These are phyloP conservation scores for Fusarium clavum DNA, from an alignment of 2,329 filamentous ascomycete species.

Conservation along the genomic window DNA sequence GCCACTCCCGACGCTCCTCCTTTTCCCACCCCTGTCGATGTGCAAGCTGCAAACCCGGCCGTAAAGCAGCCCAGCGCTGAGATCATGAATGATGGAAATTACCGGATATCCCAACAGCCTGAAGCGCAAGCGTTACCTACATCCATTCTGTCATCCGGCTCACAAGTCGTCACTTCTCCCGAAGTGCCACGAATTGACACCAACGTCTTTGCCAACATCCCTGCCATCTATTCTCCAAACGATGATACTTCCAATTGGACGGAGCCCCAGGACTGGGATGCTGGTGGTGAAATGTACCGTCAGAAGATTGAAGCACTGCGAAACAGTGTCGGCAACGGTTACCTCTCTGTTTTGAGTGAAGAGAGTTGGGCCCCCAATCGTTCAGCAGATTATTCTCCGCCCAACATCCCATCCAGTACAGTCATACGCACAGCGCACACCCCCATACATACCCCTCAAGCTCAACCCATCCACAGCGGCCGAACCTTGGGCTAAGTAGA, in stretches of 20 bases:
- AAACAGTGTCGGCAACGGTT: slow-evolving; percentile 86
- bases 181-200: slow-evolving; percentile 46
- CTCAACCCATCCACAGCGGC: slow-evolving; percentile 65
- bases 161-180: slow-evolving; percentile 40
- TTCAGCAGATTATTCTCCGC: slow-evolving; percentile 39
- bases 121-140: slow-evolving; percentile 53
- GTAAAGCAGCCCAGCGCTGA: slow-evolving; percentile 38
- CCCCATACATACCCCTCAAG: slow-evolving; percentile 48
- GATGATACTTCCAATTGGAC: slow-evolving; percentile 51
- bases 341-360: slow-evolving; percentile 87
- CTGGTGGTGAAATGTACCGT: slow-evolving; percentile 81
- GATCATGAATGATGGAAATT: slow-evolving; percentile 52
- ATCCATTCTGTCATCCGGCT: slow-evolving; percentile 48
- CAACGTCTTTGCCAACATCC: slow-evolving; percentile 35
- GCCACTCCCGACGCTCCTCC: slow-evolving; percentile 62
- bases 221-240: slow-evolving; percentile 30
- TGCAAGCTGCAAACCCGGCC: slow-evolving; percentile 32
- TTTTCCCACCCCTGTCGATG: slow-evolving; percentile 48
- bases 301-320: slow-evolving; percentile 89
- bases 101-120: slow-evolving; percentile 58
- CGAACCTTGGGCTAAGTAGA: slow-evolving; percentile 60
- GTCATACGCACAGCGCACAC: slow-evolving; percentile 49
- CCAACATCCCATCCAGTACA: slow-evolving; percentile 44
- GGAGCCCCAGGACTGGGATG: slow-evolving; percentile 69
- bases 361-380: slow-evolving; percentile 66